These are phyloP conservation scores for Kwoniella botswanensis DNA, from an alignment of 768 basidiomycete species.

Conservation along the genomic window DNA sequence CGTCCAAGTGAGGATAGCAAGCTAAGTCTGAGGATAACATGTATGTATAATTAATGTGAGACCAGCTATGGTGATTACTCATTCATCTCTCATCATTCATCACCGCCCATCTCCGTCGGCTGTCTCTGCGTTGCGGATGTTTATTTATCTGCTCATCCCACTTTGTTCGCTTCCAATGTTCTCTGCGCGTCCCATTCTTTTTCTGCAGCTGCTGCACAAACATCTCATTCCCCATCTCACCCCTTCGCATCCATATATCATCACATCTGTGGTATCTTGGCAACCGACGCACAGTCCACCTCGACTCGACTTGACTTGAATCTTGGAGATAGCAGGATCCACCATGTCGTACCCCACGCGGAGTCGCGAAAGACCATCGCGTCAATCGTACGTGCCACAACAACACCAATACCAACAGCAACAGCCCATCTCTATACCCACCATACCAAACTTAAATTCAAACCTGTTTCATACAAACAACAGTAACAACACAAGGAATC, in stretches of 20 bases:
- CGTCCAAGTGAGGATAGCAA: background rate
- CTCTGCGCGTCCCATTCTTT: slow-evolving; percentile 5
- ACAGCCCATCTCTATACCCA: slow-evolving; percentile 1
- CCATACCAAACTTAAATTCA: background rate
- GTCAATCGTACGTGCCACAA: slow-evolving; percentile 2
- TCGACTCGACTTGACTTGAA: background rate
- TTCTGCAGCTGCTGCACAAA: background rate
- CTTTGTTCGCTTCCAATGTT: background rate
- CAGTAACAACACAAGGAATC: slow-evolving; percentile 9
- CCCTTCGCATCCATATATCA: background rate
- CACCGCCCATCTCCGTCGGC: background rate
- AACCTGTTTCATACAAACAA: slow-evolving; percentile 20
- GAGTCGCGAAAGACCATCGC: slow-evolving; percentile 17
- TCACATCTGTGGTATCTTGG: background rate
- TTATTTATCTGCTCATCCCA: background rate
- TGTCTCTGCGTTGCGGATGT: background rate
- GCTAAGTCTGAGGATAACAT: too few relatives aligned
- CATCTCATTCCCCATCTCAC: background rate
- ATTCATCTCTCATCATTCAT: too few relatives aligned
- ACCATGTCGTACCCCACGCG: slow-evolving; percentile 27
- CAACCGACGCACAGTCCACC: background rate
- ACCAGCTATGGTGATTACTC: too few relatives aligned
- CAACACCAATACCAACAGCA: slow-evolving; percentile 5
- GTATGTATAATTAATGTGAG: too few relatives aligned
- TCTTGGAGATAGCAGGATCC: background rate